Percentiles rank a stretch among this genome's conserved stretches.
Evolutionary conservation across 2,329 filamentous ascomycete genomes (phyloP).

Genomic region (Nemania sp.): DNA sequence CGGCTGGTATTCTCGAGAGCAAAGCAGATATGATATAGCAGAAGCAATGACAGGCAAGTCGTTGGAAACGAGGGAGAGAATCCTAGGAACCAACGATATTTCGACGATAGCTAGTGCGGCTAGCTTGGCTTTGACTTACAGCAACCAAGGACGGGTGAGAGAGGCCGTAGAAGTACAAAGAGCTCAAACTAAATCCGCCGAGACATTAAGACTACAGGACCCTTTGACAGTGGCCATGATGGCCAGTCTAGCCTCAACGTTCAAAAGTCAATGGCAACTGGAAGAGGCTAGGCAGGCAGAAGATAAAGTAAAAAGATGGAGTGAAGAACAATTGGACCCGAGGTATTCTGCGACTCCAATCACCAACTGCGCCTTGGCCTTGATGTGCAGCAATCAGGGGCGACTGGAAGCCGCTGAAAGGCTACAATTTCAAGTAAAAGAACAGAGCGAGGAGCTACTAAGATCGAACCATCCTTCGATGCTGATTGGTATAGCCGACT

Average conservation of each 20-base stretch:
- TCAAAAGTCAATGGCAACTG: background rate
- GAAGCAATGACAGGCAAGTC: conserved; percentile 13
- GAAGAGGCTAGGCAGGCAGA: background rate
- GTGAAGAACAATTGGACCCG: background rate
- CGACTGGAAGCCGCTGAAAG: background rate
- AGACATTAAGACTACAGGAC: conserved; percentile 3
- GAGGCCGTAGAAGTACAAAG: conserved; percentile 2
- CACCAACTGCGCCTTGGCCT: background rate
- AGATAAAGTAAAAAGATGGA: background rate
- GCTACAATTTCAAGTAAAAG: no score
- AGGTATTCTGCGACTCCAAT: background rate
- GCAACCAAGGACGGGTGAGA: background rate
- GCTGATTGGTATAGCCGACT: no score
- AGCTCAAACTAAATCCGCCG: no score
- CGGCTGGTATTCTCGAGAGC: background rate
- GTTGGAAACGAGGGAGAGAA: background rate
- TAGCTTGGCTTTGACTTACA: background rate
- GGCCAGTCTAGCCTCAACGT: background rate
- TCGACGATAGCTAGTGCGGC: background rate
- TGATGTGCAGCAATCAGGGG: background rate
- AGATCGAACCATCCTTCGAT: no score
- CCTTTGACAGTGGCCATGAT: background rate
- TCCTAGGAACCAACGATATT: background rate
- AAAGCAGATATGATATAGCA: conserved; percentile 14
- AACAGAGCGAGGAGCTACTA: no score